These are phyloP conservation scores for Candida saitoana DNA, from an alignment of 805 yeast species.

Conservation along the genomic window DNA sequence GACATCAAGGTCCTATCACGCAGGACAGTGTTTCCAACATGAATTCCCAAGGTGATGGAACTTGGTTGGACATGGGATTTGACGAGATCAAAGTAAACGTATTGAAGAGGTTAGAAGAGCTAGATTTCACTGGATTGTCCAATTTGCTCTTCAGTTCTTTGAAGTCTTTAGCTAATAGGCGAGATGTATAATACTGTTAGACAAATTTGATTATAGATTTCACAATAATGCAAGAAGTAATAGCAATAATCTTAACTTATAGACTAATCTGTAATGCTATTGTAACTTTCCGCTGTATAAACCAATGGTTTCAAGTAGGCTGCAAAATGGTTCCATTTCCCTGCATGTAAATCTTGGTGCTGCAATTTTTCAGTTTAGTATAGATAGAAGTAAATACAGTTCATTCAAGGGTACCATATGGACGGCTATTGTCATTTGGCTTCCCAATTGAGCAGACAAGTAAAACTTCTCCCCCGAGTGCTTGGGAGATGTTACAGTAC, in stretches of 20 bases:
- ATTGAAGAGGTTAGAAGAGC: conserved; percentile 35
- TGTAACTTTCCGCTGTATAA: too few species aligned
- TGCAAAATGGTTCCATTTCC: not conserved
- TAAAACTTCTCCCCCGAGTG: not conserved
- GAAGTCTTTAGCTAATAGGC: conserved; percentile 39
- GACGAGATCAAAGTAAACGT: conserved; percentile 46
- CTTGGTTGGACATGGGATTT: conserved; percentile 38
- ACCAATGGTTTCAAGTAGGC: too few species aligned
- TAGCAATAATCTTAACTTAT: too few species aligned
- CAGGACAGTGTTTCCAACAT: conserved; percentile 36
- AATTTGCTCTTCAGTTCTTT: conserved; percentile 51
- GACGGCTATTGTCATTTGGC: not conserved
- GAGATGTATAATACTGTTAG: conserved; percentile 5
- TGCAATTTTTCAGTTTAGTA: not conserved
- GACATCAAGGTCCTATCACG: conserved; percentile 55
- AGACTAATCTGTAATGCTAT: too few species aligned
- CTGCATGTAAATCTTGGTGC: not conserved
- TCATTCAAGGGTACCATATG: not conserved
- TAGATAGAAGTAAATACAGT: not conserved
- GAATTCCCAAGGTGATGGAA: conserved; percentile 18
- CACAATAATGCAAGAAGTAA: too few species aligned
- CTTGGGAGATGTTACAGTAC: not conserved
- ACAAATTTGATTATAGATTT: too few species aligned
- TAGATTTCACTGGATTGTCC: conserved; percentile 48
- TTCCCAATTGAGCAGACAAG: not conserved